phyloP scores from a whole-genome alignment of 495 filamentous ascomycete genomes.

The Daldinia concentrica region DNA sequence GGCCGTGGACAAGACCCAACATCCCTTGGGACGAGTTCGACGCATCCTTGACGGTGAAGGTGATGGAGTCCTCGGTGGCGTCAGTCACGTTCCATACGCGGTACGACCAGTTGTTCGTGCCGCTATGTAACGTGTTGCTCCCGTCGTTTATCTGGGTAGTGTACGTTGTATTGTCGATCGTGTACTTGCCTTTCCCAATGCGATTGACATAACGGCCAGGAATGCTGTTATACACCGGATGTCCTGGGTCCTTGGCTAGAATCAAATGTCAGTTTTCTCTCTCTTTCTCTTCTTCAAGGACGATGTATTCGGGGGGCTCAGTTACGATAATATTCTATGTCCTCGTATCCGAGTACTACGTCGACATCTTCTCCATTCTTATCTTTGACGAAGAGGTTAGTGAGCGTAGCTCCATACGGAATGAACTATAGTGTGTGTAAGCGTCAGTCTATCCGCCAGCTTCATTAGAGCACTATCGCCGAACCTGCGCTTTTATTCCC shows the following conservation, averaged over 20 bases:
- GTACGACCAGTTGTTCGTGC: conserved; percentile 68
- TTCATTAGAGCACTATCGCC: conserved; percentile 8
- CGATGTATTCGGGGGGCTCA: conserved; percentile 1
- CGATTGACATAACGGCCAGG: conserved; percentile 66
- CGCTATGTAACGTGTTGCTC: conserved; percentile 67
- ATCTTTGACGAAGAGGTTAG: conserved; percentile 66
- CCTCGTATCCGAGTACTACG: conserved; percentile 64
- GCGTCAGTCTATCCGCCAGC: conserved; percentile 10
- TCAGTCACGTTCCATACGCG: conserved; percentile 64
- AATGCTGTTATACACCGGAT: conserved; percentile 62
- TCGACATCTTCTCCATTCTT: conserved; percentile 64
- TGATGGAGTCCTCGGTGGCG: conserved; percentile 71
- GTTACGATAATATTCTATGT: conserved; percentile 59
- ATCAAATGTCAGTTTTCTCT: conserved; percentile 28
- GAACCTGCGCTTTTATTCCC: conserved; percentile 63
- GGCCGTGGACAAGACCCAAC: conserved; percentile 75
- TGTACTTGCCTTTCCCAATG: conserved; percentile 63
- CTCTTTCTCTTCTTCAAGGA: conserved; percentile 25
- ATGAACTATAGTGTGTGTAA: conserved; percentile 56
- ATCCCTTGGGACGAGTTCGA: conserved; percentile 73
- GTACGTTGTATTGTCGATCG: conserved; percentile 61
- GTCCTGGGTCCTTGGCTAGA: conserved; percentile 57
- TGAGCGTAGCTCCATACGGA: conserved; percentile 63
- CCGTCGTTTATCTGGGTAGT: conserved; percentile 63
- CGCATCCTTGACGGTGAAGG: conserved; percentile 77